phyloP scores from a whole-genome alignment of 75 land plant species.

The Adiantum capillusveneris region DNA sequence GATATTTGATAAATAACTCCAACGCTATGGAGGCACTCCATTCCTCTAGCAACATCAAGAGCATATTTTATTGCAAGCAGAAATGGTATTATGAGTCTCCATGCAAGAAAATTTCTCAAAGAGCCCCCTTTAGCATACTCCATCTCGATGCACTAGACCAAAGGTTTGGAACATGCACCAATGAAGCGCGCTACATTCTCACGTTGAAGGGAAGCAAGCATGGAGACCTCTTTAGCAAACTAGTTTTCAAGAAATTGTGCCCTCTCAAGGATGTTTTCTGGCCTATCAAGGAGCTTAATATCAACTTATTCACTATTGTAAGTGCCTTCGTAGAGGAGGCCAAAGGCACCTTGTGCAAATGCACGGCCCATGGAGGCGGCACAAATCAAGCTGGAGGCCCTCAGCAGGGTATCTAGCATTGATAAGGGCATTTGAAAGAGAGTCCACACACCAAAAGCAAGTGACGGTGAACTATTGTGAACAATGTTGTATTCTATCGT shows the following conservation, averaged over 20 bases:
- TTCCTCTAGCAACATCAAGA: slow-evolving; percentile 65
- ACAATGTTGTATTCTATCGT: too few species aligned
- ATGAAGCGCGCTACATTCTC: slow-evolving; percentile 71
- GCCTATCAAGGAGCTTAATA: slow-evolving; percentile 68
- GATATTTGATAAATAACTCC: slow-evolving; percentile 49
- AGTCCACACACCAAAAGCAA: too few species aligned
- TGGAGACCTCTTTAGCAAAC: slow-evolving; percentile 68
- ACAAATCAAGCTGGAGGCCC: too few species aligned
- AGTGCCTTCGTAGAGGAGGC: slow-evolving; percentile 64
- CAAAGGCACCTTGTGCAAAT: slow-evolving; percentile 63
- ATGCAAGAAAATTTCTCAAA: slow-evolving; percentile 48
- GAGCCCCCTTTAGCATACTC: slow-evolving; percentile 86
- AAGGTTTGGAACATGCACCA: slow-evolving; percentile 60
- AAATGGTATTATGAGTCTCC: slow-evolving; percentile 54
- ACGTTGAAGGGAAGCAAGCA: slow-evolving; percentile 58
- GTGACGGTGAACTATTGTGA: too few species aligned
- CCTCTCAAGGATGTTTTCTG: slow-evolving; percentile 47
- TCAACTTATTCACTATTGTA: slow-evolving; percentile 81
- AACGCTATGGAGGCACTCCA: slow-evolving; percentile 72
- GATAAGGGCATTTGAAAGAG: too few species aligned
- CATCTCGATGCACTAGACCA: slow-evolving; percentile 84
- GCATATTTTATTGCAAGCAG: slow-evolving; percentile 58
- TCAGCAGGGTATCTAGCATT: too few species aligned
- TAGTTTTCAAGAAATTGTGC: slow-evolving; percentile 17
- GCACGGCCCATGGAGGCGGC: too few species aligned